phyloP scores from a whole-genome alignment of 768 basidiomycete genomes.

The Rhodotorula paludigena region DNA sequence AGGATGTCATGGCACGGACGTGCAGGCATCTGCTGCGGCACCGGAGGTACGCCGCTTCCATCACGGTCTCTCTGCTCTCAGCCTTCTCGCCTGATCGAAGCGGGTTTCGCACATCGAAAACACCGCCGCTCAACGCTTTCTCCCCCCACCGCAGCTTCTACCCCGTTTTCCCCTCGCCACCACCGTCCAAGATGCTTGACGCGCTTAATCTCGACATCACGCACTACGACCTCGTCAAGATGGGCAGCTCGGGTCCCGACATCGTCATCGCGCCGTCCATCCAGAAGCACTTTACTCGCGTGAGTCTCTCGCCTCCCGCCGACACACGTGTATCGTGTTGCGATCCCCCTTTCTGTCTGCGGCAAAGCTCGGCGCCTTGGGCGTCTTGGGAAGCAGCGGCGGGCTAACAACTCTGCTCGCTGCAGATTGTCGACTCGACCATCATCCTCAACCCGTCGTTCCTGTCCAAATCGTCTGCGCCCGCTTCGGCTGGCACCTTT shows the following conservation, averaged over 20 bases:
- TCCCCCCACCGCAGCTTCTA: slow-evolving; percentile 64
- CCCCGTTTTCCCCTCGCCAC: slow-evolving; percentile 82
- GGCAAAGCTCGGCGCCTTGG: too few species aligned
- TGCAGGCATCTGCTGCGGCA: slow-evolving; percentile 80
- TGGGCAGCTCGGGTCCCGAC: slow-evolving; percentile 55
- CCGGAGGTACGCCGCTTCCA: slow-evolving; percentile 58
- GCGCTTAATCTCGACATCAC: slow-evolving; percentile 76
- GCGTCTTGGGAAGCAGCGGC: too few species aligned
- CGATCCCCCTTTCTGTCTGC: too few species aligned
- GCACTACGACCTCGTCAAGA: slow-evolving; percentile 58
- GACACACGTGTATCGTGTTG: too few species aligned
- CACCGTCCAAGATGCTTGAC: slow-evolving; percentile 58
- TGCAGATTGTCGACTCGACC: slow-evolving; percentile 69
- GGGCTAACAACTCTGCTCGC: too few species aligned
- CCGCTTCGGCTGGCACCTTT: slow-evolving; percentile 47
- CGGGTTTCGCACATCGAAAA: too few species aligned
- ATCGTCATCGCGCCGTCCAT: slow-evolving; percentile 81
- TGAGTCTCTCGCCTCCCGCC: too few species aligned
- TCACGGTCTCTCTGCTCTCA: not conserved
- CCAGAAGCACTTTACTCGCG: slow-evolving; percentile 85
- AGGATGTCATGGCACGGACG: slow-evolving; percentile 72
- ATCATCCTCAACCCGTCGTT: slow-evolving; percentile 81
- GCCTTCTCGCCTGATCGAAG: not conserved
- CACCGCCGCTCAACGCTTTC: slow-evolving; percentile 12
- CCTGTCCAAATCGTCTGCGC: slow-evolving; percentile 47